A percentile compares a stretch with the other conserved stretches of the same genome.
These are phyloP conservation scores for Brassica incana DNA, from an alignment of 345 rosid genomes.

Conservation along the genomic window DNA sequence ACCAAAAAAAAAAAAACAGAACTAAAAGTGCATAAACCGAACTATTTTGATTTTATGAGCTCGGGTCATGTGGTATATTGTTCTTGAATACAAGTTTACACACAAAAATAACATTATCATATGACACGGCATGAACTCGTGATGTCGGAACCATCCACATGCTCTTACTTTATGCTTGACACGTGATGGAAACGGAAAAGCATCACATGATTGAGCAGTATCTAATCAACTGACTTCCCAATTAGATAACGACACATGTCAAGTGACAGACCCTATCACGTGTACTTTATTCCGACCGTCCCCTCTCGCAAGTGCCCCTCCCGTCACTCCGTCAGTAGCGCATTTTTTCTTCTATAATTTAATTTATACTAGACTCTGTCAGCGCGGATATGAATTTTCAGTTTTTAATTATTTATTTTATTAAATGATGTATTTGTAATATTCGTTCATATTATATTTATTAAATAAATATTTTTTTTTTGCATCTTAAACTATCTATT, in stretches of 20 bases:
- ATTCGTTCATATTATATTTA: too few species aligned
- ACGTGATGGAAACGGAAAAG: slow-evolving; percentile 49
- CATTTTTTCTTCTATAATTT: neutral
- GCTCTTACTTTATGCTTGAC: slow-evolving; percentile 21
- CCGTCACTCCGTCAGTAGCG: slow-evolving; percentile 20
- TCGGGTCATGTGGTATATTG: slow-evolving; percentile 15
- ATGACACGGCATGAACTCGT: slow-evolving; percentile 41
- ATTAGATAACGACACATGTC: neutral
- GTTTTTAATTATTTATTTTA: too few species aligned
- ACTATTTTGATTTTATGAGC: slow-evolving; percentile 4
- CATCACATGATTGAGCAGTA: slow-evolving; percentile 40
- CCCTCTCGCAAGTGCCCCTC: slow-evolving; percentile 30
- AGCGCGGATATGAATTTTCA: too few species aligned
- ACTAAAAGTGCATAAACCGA: neutral
- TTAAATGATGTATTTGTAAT: too few species aligned
- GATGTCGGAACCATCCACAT: slow-evolving; percentile 48
- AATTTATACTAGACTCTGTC: too few species aligned
- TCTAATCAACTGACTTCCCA: slow-evolving; percentile 30
- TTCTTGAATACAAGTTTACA: slow-evolving; percentile 5
- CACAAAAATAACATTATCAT: slow-evolving; percentile 20
- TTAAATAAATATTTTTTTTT: too few species aligned
- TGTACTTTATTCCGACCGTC: slow-evolving; percentile 38
- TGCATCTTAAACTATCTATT: too few species aligned
- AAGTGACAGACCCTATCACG: slow-evolving; percentile 28
- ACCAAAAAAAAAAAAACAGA: neutral